Evolutionary conservation across 1,284 basidiomycete genomes (phyloP).

Genomic region (Marasmius oreades): DNA sequence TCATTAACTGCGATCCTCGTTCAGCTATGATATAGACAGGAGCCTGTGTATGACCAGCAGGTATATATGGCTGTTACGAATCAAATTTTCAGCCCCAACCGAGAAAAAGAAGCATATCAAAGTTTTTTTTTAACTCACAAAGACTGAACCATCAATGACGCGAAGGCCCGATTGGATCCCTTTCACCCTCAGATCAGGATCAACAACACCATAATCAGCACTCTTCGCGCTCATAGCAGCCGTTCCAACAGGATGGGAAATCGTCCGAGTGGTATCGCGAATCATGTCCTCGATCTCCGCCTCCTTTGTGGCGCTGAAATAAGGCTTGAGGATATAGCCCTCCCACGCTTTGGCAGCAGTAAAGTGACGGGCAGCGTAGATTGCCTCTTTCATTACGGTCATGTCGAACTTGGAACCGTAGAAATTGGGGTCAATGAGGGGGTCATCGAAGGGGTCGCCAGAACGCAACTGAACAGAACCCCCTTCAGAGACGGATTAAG

Average conservation of each 20-base stretch:
- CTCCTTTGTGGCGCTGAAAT: slow-evolving; percentile 17
- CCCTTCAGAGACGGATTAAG: background rate
- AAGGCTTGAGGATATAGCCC: slow-evolving; percentile 28
- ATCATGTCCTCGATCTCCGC: slow-evolving; percentile 21
- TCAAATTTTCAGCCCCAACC: background rate
- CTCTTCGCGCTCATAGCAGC: slow-evolving; percentile 22
- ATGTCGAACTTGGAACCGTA: slow-evolving; percentile 34
- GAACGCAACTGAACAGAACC: slow-evolving; percentile 2
- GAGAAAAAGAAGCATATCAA: slow-evolving; percentile 7
- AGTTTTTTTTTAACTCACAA: slow-evolving; percentile 24
- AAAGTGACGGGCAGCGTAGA: slow-evolving; percentile 28
- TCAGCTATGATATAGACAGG: slow-evolving; percentile 16
- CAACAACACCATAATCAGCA: slow-evolving; percentile 38
- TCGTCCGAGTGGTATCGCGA: slow-evolving; percentile 12
- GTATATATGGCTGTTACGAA: slow-evolving; percentile 15
- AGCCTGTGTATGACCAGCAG: slow-evolving; percentile 17
- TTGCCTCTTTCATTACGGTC: slow-evolving; percentile 26
- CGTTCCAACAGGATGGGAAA: slow-evolving; percentile 27
- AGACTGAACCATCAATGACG: slow-evolving; percentile 34
- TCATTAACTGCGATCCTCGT: slow-evolving; percentile 19
- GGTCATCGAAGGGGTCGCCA: slow-evolving; percentile 32
- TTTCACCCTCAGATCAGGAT: slow-evolving; percentile 39
- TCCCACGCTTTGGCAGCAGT: slow-evolving; percentile 29
- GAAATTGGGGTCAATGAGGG: slow-evolving; percentile 34
- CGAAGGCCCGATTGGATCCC: slow-evolving; percentile 28